Conservation (phyloP, 2,329 filamentous ascomycete genomes). For the Neurospora sp. region DNA sequence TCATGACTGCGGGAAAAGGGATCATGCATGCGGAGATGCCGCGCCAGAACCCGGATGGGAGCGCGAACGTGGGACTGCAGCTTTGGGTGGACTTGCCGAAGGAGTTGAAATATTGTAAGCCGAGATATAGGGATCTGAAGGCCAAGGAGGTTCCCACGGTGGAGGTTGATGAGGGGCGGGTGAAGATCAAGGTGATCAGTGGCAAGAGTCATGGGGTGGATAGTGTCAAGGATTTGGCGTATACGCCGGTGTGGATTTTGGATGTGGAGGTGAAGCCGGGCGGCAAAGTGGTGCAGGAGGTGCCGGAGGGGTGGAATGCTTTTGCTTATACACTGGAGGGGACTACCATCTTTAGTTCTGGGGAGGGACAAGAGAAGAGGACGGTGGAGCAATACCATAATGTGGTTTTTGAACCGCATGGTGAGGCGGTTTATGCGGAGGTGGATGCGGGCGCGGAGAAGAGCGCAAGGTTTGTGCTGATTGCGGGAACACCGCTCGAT, state of each 20-base stretch:
- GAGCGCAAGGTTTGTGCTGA: conserved; percentile 51
- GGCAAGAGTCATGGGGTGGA: conserved; percentile 78
- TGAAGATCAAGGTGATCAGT: conserved; percentile 81
- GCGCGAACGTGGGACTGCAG: conserved; percentile 77
- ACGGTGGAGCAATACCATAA: conserved; percentile 68
- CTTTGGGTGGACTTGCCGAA: conserved; percentile 89
- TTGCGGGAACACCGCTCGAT: conserved; percentile 71
- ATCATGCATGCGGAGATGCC: conserved; percentile 98
- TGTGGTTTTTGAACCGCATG: conserved; percentile 73
- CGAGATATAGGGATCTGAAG: conserved; percentile 78
- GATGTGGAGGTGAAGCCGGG: conserved; percentile 75
- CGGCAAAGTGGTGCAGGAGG: conserved; percentile 60
- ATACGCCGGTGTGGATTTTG: conserved; percentile 94
- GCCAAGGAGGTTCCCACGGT: conserved; percentile 69
- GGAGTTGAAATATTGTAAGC: conserved; percentile 77
- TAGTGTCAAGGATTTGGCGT: conserved; percentile 79
- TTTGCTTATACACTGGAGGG: conserved; percentile 84
- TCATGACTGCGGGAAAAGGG: conserved; percentile 90
- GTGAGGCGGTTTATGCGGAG: conserved; percentile 63
- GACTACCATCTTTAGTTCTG: conserved; percentile 45
- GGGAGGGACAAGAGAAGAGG: conserved; percentile 34
- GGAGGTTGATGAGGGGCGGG: conserved; percentile 60
- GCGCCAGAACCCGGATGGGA: conserved; percentile 62
- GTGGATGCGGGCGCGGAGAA: conserved; percentile 56
- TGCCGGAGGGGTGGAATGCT: conserved; percentile 78